Percentiles rank a stretch among this genome's conserved stretches.
These are phyloP conservation scores for Eucalyptus victrix DNA, from an alignment of 345 rosid genomes.

Conservation along the genomic window DNA sequence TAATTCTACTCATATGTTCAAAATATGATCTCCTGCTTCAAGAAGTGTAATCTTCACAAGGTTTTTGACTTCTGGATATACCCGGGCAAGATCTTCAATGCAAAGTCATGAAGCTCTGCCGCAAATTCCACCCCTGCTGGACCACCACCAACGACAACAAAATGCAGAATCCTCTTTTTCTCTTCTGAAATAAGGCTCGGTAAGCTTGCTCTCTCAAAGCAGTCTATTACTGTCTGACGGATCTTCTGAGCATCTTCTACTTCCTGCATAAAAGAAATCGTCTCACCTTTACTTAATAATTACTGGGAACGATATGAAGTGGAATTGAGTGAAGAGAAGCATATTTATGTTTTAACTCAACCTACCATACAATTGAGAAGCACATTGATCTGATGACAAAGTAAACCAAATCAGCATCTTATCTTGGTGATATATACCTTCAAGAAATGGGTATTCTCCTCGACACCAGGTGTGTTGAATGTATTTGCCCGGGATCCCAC, in stretches of 20 bases:
- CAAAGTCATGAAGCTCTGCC: constrained; percentile 74
- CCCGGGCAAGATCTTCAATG: constrained; percentile 45
- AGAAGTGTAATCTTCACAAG: constrained; percentile 54
- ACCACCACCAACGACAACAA: constrained; percentile 88
- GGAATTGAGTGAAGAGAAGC: neutral
- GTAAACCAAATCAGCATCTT: neutral
- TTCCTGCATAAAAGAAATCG: constrained; percentile 22
- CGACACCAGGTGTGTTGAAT: constrained; percentile 77
- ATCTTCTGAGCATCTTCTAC: constrained; percentile 65
- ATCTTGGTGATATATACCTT: constrained; percentile 18
- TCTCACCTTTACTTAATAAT: neutral
- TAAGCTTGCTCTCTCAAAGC: constrained; percentile 66
- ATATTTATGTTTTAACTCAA: neutral
- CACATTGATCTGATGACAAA: neutral
- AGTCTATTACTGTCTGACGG: constrained; percentile 46
- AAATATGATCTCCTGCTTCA: constrained; percentile 71
- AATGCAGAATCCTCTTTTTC: constrained; percentile 59
- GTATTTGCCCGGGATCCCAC: constrained; percentile 71
- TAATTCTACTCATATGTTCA: constrained; percentile 42
- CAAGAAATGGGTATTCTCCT: constrained; percentile 51
- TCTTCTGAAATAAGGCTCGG: constrained; percentile 56
- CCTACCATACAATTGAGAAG: neutral
- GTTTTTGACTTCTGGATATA: constrained; percentile 46
- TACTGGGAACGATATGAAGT: neutral
- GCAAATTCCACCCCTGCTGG: constrained; percentile 90